phyloP scores from a whole-genome alignment of 495 filamentous ascomycete species.

The Cercophora scortea region DNA sequence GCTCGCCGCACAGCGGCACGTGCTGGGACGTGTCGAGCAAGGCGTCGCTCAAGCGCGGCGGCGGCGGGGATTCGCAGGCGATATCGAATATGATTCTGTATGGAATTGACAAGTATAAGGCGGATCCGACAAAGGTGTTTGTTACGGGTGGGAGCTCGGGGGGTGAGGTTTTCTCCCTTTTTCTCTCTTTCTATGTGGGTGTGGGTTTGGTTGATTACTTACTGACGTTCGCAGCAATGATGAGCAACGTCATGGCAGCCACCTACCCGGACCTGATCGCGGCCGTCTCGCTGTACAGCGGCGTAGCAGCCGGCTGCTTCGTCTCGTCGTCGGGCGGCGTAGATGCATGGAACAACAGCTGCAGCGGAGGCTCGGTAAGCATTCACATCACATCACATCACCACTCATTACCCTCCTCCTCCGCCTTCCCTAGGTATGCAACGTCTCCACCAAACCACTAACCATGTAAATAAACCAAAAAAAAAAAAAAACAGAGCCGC shows the following conservation, averaged over 20 bases:
- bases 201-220: background rate
- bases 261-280: constrained; percentile 50
- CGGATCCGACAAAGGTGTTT: constrained; percentile 25
- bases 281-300: constrained; percentile 47
- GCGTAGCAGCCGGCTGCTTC: constrained; percentile 55
- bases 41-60: constrained; percentile 26
- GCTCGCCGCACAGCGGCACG: constrained; percentile 34
- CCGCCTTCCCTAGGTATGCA: too few relatives aligned
- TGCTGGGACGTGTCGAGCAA: constrained; percentile 55
- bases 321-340: constrained; percentile 25
- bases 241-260: constrained; percentile 48
- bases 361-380: constrained; percentile 24
- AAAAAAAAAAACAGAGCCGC: constrained; percentile 19
- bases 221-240: constrained; percentile 17
- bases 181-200: background rate
- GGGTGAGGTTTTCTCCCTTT: constrained; percentile 31
- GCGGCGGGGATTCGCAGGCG: constrained; percentile 32
- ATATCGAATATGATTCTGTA: constrained; percentile 37
- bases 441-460: too few relatives aligned
- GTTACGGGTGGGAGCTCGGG: constrained; percentile 33
- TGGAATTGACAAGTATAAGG: constrained; percentile 25
- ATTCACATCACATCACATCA: too few relatives aligned
- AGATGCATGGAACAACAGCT: constrained; percentile 36
- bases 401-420: too few relatives aligned
- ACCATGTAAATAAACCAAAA: too few relatives aligned